phyloP scores from a whole-genome alignment of 2,329 filamentous ascomycete genomes.

The Penicillium decumbens region DNA sequence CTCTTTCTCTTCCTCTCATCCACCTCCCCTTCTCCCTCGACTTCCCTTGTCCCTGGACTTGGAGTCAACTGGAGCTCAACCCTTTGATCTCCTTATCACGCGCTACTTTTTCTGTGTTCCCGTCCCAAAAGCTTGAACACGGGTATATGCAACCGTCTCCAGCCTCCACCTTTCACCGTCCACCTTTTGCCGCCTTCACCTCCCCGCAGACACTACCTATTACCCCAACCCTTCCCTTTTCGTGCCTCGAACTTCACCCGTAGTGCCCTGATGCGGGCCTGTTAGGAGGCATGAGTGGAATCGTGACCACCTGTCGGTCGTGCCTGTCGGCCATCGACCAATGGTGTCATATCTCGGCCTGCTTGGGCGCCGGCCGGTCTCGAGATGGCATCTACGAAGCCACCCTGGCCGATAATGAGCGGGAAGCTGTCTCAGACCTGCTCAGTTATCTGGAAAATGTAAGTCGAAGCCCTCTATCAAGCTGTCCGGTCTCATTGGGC shows the following conservation, averaged over 20 bases:
- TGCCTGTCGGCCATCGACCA: conserved; percentile 41
- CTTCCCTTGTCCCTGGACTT: conserved; percentile 2
- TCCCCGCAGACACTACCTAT: neutral
- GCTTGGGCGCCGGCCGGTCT: conserved; percentile 59
- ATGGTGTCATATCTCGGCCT: conserved; percentile 44
- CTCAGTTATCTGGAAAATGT: conserved; percentile 96
- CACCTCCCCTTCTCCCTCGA: conserved; percentile 4
- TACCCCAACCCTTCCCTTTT: neutral
- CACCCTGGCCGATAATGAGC: conserved; percentile 88
- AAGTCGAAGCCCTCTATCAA: conserved; percentile 32
- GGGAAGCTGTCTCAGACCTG: conserved; percentile 92
- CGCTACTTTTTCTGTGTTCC: conserved; percentile 25
- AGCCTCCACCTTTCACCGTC: conserved; percentile 19
- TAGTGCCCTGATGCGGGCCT: conserved; percentile 28
- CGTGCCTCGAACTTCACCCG: conserved; percentile 15
- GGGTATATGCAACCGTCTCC: conserved; percentile 11
- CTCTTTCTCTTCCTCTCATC: conserved; percentile 38
- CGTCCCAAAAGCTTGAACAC: conserved; percentile 8
- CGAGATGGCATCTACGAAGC: conserved; percentile 80
- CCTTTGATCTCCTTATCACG: conserved; percentile 20
- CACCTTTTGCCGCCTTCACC: conserved; percentile 6
- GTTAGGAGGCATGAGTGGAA: conserved; percentile 35
- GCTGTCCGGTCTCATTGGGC: neutral
- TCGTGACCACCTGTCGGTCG: conserved; percentile 40
- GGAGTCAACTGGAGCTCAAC: neutral